Evolutionary conservation across 2,329 filamentous ascomycete species (phyloP).

Genomic region (Fusarium robinianum): DNA sequence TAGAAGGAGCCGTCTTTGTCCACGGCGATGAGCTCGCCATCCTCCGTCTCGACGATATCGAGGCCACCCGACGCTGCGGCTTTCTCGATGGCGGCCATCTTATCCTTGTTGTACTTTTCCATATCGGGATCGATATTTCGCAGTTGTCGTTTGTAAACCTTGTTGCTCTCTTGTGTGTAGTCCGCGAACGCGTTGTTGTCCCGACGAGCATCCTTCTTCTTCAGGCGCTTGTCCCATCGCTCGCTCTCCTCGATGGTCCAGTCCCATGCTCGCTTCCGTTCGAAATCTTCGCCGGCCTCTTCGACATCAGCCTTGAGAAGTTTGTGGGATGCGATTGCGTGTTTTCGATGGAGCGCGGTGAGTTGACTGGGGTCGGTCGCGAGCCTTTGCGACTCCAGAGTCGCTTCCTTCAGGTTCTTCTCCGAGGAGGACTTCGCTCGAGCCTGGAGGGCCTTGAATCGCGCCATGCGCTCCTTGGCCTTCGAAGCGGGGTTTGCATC

Average conservation of each 20-base stretch:
- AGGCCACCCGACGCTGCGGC: conserved; percentile 83
- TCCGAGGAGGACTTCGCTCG: conserved; percentile 73
- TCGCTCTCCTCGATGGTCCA: conserved; percentile 97
- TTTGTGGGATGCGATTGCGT: conserved; percentile 88
- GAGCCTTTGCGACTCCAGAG: conserved; percentile 78
- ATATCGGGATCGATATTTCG: conserved; percentile 75
- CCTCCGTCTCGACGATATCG: conserved; percentile 93
- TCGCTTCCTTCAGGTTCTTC: conserved; percentile 82
- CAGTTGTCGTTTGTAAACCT: conserved; percentile 92
- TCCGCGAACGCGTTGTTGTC: conserved; percentile 91
- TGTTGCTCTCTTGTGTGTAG: conserved; percentile 83
- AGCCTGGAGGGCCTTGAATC: conserved; percentile 86
- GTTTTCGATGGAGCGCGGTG: conserved; percentile 78
- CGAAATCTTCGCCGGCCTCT: conserved; percentile 86
- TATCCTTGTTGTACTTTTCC: conserved; percentile 84
- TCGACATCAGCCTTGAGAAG: conserved; percentile 90
- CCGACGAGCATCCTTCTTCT: conserved; percentile 79
- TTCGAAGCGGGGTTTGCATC: conserved; percentile 46
- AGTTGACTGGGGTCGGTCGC: conserved; percentile 78
- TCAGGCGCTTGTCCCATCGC: conserved; percentile 87
- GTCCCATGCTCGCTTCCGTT: conserved; percentile 97
- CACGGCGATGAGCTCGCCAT: conserved; percentile 91
- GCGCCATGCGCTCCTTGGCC: conserved; percentile 70
- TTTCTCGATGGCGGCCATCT: conserved; percentile 80
- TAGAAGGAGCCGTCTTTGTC: conserved; percentile 92